phyloP scores from a whole-genome alignment of 1,139 yeast genomes.

The Barnettozyma hawaiiensis region DNA sequence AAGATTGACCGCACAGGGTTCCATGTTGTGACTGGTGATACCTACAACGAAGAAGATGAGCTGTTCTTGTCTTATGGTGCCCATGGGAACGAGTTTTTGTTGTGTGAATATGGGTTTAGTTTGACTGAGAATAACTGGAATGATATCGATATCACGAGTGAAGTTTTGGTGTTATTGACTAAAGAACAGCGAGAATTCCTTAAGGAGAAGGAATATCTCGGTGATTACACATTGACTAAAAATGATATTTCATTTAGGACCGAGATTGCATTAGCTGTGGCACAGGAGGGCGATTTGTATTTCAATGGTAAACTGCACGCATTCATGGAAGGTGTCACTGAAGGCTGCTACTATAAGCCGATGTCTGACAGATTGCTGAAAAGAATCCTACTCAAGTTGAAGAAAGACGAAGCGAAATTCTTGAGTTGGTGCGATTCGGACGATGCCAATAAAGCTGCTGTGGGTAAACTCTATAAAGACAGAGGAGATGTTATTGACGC shows the following conservation, averaged over 20 bases:
- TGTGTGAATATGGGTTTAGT: conserved; percentile 84
- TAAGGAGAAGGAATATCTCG: conserved; percentile 50
- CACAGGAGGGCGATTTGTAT: conserved; percentile 39
- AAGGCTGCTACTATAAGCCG: conserved; percentile 38
- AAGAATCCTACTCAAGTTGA: conserved; percentile 33
- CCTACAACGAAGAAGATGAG: conserved; percentile 47
- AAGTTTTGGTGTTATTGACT: conserved; percentile 35
- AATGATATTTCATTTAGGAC: conserved; percentile 64
- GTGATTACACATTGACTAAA: conserved; percentile 61
- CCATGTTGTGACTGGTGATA: conserved; percentile 38
- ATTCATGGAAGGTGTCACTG: conserved; percentile 37
- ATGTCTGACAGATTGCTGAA: conserved; percentile 30
- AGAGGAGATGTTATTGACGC: conserved; percentile 20
- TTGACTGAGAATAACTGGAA: conserved; percentile 59
- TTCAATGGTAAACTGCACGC: conserved; percentile 25
- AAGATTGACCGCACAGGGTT: conserved; percentile 46
- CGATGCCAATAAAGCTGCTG: conserved; percentile 11
- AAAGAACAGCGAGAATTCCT: conserved; percentile 42
- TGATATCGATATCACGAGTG: conserved; percentile 54
- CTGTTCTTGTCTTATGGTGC: conserved; percentile 78
- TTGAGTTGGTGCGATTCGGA: conserved; percentile 18
- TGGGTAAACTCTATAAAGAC: conserved; percentile 19
- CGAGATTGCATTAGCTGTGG: conserved; percentile 64
- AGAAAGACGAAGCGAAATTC: conserved; percentile 25
- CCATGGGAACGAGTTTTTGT: conserved; percentile 73